Conservation (phyloP, 2,329 filamentous ascomycete species). For the Fonsecaea erecta region DNA sequence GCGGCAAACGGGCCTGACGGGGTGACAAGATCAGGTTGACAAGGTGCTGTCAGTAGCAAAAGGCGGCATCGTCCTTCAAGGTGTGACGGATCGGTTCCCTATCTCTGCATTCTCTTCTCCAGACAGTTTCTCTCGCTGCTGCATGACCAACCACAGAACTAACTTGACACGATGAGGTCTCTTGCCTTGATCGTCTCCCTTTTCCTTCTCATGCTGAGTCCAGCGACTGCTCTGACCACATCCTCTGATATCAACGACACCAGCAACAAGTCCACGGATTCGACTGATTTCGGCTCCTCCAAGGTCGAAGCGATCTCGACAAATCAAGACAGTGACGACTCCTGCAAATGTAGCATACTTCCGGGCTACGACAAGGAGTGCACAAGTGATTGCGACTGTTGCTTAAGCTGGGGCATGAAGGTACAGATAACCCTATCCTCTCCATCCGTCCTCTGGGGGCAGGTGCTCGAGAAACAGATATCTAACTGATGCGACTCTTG, state of each 20-base stretch:
- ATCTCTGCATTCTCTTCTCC: background rate
- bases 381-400: background rate
- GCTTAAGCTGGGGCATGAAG: background rate
- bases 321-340: background rate
- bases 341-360: background rate
- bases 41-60: background rate
- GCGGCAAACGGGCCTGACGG: background rate
- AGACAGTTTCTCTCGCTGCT: background rate
- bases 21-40: background rate
- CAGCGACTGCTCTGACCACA: background rate
- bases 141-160: background rate
- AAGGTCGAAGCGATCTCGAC: background rate
- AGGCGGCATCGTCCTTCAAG: background rate
- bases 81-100: background rate
- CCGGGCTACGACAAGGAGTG: background rate
- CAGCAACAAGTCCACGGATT: background rate
- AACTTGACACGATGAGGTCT: background rate
- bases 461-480: background rate
- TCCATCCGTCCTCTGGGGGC: background rate
- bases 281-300: background rate
- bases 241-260: background rate
- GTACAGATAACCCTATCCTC: background rate
- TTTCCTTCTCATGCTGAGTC: background rate
- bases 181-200: background rate
- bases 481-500: background rate